phyloP scores from a whole-genome alignment of 192 early-diverging fungal species.

The Dissophora globulifera region DNA sequence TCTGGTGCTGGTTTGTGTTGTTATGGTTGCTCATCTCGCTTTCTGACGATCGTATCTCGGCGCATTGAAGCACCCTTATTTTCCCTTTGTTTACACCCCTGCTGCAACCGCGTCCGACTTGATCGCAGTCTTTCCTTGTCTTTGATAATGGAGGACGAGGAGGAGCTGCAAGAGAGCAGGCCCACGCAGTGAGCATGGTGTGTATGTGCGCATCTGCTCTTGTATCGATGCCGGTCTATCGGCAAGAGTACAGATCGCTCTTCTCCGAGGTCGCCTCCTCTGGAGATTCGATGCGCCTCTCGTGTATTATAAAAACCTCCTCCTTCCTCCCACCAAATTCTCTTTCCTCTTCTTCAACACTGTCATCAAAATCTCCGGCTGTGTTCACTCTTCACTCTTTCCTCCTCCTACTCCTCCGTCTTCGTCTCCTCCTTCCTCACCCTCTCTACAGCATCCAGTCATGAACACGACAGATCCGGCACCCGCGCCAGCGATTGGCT shows the following conservation, averaged over 20 bases:
- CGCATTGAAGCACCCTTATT: background rate
- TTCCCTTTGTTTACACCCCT: background rate
- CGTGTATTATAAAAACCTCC: background rate
- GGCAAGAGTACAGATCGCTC: too few relatives aligned
- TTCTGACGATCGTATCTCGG: background rate
- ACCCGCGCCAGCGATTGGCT: constrained; percentile 11
- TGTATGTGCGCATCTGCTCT: too few relatives aligned
- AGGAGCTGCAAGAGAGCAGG: background rate
- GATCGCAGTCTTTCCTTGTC: background rate
- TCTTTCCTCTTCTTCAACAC: constrained; percentile 11
- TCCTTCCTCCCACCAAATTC: background rate
- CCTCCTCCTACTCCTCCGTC: background rate
- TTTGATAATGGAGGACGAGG: background rate
- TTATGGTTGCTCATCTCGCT: background rate
- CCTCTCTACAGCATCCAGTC: background rate
- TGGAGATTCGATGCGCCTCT: background rate
- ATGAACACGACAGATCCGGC: constrained; percentile 26
- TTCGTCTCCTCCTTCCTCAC: background rate
- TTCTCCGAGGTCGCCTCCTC: too few relatives aligned
- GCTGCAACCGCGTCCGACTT: background rate
- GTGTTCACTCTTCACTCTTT: too few relatives aligned
- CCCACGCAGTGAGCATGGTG: too few relatives aligned
- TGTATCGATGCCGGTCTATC: too few relatives aligned
- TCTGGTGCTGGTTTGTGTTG: too few relatives aligned
- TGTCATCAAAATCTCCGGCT: constrained; percentile 2